These are phyloP conservation scores for Neoscytalidium dimidiatum DNA, from an alignment of 2,329 filamentous ascomycete species.

Conservation along the genomic window DNA sequence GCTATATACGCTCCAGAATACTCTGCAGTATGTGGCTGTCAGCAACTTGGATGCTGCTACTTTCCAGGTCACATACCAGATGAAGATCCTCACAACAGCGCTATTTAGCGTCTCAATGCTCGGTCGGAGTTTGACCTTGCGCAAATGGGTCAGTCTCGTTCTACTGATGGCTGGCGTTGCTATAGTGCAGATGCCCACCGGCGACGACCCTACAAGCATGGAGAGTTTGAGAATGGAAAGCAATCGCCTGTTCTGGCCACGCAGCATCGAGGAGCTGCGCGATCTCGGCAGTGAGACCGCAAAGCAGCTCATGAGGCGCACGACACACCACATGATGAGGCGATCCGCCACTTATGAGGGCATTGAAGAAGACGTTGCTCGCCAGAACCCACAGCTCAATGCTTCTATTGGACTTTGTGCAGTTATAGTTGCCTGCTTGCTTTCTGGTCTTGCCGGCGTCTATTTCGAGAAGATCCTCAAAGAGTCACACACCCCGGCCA, in stretches of 20 bases:
- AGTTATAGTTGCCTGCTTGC: slow-evolving; percentile 73
- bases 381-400: slow-evolving; percentile 65
- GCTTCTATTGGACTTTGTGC: slow-evolving; percentile 76
- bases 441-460: slow-evolving; percentile 83
- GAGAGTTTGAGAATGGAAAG: slow-evolving; percentile 64
- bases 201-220: slow-evolving; percentile 53
- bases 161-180: slow-evolving; percentile 80
- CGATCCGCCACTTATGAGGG: slow-evolving; percentile 90
- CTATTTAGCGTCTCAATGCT: slow-evolving; percentile 82
- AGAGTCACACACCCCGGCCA: slow-evolving; percentile 72
- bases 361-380: slow-evolving; percentile 66
- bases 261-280: slow-evolving; percentile 75
- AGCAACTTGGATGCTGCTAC: slow-evolving; percentile 90
- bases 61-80: slow-evolving; percentile 90
- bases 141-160: slow-evolving; percentile 79
- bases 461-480: slow-evolving; percentile 92
- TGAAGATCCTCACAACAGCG: slow-evolving; percentile 91
- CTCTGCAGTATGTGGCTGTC: slow-evolving; percentile 88
- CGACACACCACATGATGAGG: slow-evolving; percentile 18
- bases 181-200: slow-evolving; percentile 77
- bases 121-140: slow-evolving; percentile 66
- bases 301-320: slow-evolving; percentile 54
- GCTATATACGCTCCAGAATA: slow-evolving; percentile 89
- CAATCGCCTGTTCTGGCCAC: slow-evolving; percentile 65
- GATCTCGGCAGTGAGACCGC: slow-evolving; percentile 59